Evolutionary conservation across 352 stramenopile species (phyloP), one percentile per base, ranked within the genome.

Genomic region (Globisporangium mamillatum): DNA sequence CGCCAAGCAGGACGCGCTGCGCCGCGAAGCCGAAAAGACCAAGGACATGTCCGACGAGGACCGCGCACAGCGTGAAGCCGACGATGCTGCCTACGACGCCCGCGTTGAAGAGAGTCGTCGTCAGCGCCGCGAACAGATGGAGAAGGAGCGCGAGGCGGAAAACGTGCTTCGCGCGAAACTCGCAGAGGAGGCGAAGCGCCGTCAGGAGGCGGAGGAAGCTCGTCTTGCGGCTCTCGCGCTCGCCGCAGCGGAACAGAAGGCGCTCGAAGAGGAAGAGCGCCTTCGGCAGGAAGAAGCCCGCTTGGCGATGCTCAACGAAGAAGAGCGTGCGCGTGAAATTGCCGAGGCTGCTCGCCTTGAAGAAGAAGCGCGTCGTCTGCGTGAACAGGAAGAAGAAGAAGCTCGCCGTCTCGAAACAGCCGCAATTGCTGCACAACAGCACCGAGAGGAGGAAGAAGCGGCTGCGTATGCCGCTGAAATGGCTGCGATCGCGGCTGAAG

Each of bases 101-200:
- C 86, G 86, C 57, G 88, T 95, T 12, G 84, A 93, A 64, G 88
- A 93, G 75, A 91, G 84, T 5, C 80, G 86, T 38, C 86, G 88
- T n/a, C 69, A 88, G 69, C 86, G 87, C 20, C 82, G 82, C 46
- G 83, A 93, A 70, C 83, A 93, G 74, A 84, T 92, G 24, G 85
- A 88, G 61, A 73, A 75, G n/a, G 83, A 93, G 65, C 78, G 69
- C n/a, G 56, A 65, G 0, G 85, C 79, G 0, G 83, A 93, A 67
- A 75, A 85, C 60, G 82, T 74, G 59, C 52, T 92, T 6, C 80
- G 81, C 24, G 72, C 77, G 69, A 79, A 83, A 27, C 73, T 86
- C 50, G 82, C 81, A 12, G 77, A 75, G 6, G 84, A 73, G 0
- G 69, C 66, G 7, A 57, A 60, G 60, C 58, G 55, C n/a, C 69